Evolutionary conservation across 2,329 filamentous ascomycete genomes (phyloP).

Genomic region (Pyrenophora seminiperda): DNA sequence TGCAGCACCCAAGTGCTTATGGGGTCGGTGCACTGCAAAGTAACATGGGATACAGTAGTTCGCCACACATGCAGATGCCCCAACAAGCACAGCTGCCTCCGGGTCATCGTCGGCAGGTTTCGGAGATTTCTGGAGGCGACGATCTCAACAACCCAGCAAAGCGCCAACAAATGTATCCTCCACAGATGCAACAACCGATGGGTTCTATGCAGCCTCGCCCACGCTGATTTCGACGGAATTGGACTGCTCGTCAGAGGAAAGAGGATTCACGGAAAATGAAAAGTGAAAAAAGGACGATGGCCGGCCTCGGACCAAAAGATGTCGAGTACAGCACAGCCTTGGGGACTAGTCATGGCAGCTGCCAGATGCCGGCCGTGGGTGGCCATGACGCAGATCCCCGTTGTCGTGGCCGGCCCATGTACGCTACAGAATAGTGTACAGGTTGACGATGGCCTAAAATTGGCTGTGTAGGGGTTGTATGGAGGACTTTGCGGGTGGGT

Average conservation of each 20-base stretch:
- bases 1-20: slow-evolving; percentile 47
- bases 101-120: slow-evolving; percentile 62
- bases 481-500: background rate
- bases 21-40: slow-evolving; percentile 43
- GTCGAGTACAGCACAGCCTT: slow-evolving; percentile 1
- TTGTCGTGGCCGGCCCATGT: slow-evolving; percentile 12
- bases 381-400: background rate
- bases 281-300: background rate
- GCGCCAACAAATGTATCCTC: slow-evolving; percentile 62
- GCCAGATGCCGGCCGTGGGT: background rate
- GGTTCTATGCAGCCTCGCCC: slow-evolving; percentile 58
- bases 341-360: background rate
- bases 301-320: slow-evolving; percentile 1
- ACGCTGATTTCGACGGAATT: slow-evolving; percentile 34
- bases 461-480: slow-evolving; percentile 5
- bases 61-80: slow-evolving; percentile 48
- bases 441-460: slow-evolving; percentile 3
- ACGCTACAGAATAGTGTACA: slow-evolving; percentile 4
- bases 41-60: slow-evolving; percentile 47
- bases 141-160: slow-evolving; percentile 60
- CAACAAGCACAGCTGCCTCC: slow-evolving; percentile 28
- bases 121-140: slow-evolving; percentile 62
- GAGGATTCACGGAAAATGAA: background rate
- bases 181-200: slow-evolving; percentile 52
- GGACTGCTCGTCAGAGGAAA: background rate